Base-by-base conservation (phyloP, 306 rosid genomes). In the Prunus salicina region DNA sequence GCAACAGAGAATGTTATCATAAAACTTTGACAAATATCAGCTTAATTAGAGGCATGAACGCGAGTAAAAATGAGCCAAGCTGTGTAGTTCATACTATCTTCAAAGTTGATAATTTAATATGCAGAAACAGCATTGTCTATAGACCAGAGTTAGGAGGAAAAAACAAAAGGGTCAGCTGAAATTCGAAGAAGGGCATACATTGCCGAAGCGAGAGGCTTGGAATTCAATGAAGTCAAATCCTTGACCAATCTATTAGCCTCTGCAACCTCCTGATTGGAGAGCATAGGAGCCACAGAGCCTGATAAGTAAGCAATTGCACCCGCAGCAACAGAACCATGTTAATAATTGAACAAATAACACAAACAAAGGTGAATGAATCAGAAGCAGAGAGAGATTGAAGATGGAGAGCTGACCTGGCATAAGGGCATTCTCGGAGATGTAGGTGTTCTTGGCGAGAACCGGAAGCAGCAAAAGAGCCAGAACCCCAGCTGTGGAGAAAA, bases 391-490 rank as follows among this genome's bases (percentile, higher is more conserved):
- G 27, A 51, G 38, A 24, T 6, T 47, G 25, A 25, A 72, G 47
- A 57, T 9, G 16, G 67, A 58, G 3, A 28, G 9, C 3, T 9
- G 63, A 94, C 97, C 99, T 80, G 99, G 97, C 97, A 92, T 91
- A 70, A 95, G 97, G 69, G 99, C 93, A 80, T 92, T 95, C 76
- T 95, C 97, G 27, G 99, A 95, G 72, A 91, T 84, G 89, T 92
- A 92, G 69, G 97, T 92, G 86, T 87, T 92, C 90, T 90, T 95
- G 76, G 97, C 91, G 41, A 92, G 91, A 71, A 92, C 47, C 14
- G 99, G 99, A 22, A 95, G 91, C 61, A 95, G 92, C 62, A 95
- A 74, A 51, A 95, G 93, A 68, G 93, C 91, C 74, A 95, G 55
- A 74, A 88, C 82, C 57, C 93, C 99, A 55, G 97, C 91, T 3